Evolutionary conservation across 495 filamentous ascomycete species (phyloP).

Genomic region (Tuber aestivum): DNA sequence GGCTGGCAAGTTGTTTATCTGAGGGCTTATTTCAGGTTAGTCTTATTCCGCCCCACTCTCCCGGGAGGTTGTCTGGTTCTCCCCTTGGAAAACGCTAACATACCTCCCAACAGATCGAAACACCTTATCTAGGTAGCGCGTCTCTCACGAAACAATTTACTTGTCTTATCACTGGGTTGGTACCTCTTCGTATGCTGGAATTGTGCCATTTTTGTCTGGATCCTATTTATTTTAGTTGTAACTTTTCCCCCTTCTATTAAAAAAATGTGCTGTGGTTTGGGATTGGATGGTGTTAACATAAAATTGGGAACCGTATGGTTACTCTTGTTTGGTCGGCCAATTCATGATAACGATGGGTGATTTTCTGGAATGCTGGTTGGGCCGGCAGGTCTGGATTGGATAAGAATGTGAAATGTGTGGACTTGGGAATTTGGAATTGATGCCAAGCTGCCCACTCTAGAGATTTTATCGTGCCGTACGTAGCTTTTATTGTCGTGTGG

Average conservation of each 20-base stretch:
- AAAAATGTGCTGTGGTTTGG: background rate
- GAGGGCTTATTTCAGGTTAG: slow-evolving; percentile 87
- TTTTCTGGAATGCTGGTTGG: background rate
- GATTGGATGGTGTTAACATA: background rate
- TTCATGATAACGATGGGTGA: background rate
- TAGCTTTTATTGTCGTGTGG: background rate
- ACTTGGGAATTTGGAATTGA: background rate
- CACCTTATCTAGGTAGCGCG: slow-evolving; percentile 62
- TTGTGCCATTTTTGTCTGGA: background rate
- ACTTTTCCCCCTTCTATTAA: background rate
- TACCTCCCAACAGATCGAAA: slow-evolving; percentile 58
- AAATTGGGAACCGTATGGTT: slow-evolving; percentile 1
- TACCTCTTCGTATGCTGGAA: background rate
- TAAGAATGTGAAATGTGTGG: background rate
- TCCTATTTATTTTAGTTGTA: background rate
- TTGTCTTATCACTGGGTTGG: background rate
- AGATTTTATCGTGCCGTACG: background rate
- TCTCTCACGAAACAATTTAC: background rate
- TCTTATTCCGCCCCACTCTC: slow-evolving; percentile 2
- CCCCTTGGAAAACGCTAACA: slow-evolving; percentile 3
- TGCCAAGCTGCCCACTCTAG: background rate
- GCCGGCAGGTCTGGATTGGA: background rate
- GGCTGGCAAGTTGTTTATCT: slow-evolving; percentile 97
- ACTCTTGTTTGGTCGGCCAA: background rate
- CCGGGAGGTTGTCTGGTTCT: background rate